These are phyloP conservation scores for Pleomassaria siparia DNA, from an alignment of 2,329 filamentous ascomycete species.

Conservation along the genomic window DNA sequence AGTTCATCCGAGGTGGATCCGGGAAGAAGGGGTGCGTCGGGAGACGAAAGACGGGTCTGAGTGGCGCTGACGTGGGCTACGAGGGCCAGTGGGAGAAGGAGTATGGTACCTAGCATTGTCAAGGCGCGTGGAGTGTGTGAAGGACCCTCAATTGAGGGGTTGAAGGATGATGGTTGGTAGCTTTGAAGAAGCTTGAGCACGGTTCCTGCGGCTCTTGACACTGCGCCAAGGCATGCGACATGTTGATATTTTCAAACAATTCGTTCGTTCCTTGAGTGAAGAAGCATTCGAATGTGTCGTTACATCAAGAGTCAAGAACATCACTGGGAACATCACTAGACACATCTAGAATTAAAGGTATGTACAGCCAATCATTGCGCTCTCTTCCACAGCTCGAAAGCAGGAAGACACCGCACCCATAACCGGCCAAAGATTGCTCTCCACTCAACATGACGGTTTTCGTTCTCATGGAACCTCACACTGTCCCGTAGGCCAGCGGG, in stretches of 20 bases:
- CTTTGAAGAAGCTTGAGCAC: slow-evolving; percentile 5
- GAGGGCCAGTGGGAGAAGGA: slow-evolving; percentile 17
- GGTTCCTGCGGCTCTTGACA: background rate
- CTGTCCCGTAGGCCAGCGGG: slow-evolving; percentile 38
- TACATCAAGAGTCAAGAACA: no score
- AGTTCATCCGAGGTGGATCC: slow-evolving; percentile 49
- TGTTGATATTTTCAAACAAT: no score
- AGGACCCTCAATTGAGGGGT: slow-evolving; percentile 3
- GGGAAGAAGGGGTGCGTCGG: slow-evolving; percentile 19
- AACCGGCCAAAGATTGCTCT: slow-evolving; percentile 54
- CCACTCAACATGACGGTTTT: slow-evolving; percentile 61
- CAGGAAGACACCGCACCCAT: slow-evolving; percentile 60
- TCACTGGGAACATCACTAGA: no score
- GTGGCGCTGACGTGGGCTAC: slow-evolving; percentile 8
- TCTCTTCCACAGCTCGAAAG: slow-evolving; percentile 53
- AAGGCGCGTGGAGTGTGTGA: background rate
- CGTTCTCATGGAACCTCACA: slow-evolving; percentile 56
- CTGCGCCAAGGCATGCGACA: background rate
- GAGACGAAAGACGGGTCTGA: slow-evolving; percentile 5
- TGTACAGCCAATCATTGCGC: slow-evolving; percentile 63
- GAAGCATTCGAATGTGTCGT: no score
- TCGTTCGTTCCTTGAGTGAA: no score
- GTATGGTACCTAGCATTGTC: slow-evolving; percentile 18
- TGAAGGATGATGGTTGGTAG: no score
- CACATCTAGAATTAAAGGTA: slow-evolving; percentile 8